phyloP scores from a whole-genome alignment of 1,139 yeast species.

The Hyphopichia buzzinii region DNA sequence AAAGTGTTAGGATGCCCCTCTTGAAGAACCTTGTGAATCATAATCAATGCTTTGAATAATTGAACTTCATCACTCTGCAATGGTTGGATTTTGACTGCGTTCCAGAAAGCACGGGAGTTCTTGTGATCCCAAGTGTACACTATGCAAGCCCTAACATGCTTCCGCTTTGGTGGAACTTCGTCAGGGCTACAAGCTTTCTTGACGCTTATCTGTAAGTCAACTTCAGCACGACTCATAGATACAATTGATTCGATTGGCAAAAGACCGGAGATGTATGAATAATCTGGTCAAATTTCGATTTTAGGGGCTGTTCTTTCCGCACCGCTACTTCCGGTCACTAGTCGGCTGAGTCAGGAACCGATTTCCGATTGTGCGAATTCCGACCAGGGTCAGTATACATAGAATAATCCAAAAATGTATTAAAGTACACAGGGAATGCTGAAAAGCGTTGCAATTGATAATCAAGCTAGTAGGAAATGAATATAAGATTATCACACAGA shows the following conservation, averaged over 20 bases:
- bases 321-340: not conserved
- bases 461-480: too few relatives aligned
- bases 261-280: too few relatives aligned
- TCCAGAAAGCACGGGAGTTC: conserved; percentile 84
- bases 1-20: conserved; percentile 91
- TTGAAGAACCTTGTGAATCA: conserved; percentile 89
- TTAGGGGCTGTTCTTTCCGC: not conserved
- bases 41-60: conserved; percentile 82
- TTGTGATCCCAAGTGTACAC: conserved; percentile 97
- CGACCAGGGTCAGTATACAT: too few relatives aligned
- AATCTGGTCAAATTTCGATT: too few relatives aligned
- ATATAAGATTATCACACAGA: too few relatives aligned
- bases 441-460: too few relatives aligned
- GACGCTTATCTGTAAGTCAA: conserved; percentile 64
- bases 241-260: not conserved
- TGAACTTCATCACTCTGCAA: conserved; percentile 80
- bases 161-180: conserved; percentile 91
- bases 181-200: conserved; percentile 86
- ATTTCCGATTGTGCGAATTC: too few relatives aligned
- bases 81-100: conserved; percentile 76
- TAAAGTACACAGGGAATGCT: too few relatives aligned
- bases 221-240: conserved; percentile 50
- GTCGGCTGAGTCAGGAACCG: too few relatives aligned
- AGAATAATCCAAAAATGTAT: too few relatives aligned
- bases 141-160: conserved; percentile 91